Conservation (phyloP, 768 basidiomycete species). For the Kwoniella dejecticola region DNA sequence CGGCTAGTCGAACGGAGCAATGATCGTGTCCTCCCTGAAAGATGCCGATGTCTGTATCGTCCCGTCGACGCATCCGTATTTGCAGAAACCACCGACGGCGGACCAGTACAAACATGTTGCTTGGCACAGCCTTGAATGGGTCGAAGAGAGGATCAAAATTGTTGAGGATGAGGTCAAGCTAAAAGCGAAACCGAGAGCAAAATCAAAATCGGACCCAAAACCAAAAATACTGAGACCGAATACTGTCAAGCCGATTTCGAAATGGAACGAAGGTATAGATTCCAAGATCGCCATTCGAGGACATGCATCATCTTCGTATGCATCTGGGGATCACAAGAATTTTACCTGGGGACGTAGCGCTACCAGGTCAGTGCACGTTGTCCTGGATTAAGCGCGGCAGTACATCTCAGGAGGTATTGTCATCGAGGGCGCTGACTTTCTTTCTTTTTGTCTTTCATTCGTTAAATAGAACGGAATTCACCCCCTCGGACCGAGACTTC, state of each 20-base stretch:
- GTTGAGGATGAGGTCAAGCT: not conserved
- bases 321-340: too few relatives aligned
- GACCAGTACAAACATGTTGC: not conserved
- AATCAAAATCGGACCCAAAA: conserved; percentile 3
- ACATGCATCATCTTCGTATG: too few relatives aligned
- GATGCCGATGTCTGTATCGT: conserved; percentile 6
- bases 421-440: not conserved
- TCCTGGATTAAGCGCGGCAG: too few relatives aligned
- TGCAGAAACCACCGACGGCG: not conserved
- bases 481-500: conserved; percentile 19
- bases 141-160: conserved; percentile 2
- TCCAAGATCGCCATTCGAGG: too few relatives aligned
- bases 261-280: too few relatives aligned
- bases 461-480: conserved; percentile 23
- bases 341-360: too few relatives aligned
- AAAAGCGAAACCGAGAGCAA: not conserved
- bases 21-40: conserved; percentile 4
- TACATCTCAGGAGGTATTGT: not conserved
- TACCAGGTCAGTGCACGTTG: too few relatives aligned
- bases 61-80: not conserved
- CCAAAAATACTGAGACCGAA: not conserved
- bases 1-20: conserved; percentile 10
- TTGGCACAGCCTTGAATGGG: conserved; percentile 9
- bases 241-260: too few relatives aligned
- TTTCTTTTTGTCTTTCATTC: not conserved